A percentile compares a stretch with the other conserved stretches of the same genome.
Conservation (phyloP, 352 stramenopile species). For the Globisporangium acanthophoron region DNA sequence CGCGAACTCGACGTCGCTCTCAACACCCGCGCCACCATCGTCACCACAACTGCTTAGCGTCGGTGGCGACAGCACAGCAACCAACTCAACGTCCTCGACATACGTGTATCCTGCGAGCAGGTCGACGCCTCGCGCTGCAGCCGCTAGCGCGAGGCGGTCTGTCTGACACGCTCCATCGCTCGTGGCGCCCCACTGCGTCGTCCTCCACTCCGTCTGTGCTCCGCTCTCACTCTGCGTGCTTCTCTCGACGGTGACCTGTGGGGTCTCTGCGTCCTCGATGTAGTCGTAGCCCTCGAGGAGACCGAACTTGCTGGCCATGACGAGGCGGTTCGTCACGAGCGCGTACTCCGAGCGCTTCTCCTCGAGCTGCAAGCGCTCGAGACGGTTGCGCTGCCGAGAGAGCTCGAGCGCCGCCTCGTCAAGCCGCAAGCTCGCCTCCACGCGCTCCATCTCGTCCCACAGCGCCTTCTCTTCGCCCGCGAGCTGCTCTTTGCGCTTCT, state of each 20-base stretch:
- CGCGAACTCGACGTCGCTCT: background rate
- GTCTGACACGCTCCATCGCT: slow-evolving; percentile 12
- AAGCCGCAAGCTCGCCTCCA: slow-evolving; percentile 28
- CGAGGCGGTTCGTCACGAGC: background rate
- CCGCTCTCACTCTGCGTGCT: background rate
- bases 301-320: background rate
- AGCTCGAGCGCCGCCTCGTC: slow-evolving; percentile 40
- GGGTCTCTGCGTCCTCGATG: slow-evolving; percentile 16
- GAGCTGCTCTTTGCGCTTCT: slow-evolving; percentile 41
- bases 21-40: too few species aligned
- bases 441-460: slow-evolving; percentile 39
- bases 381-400: slow-evolving; percentile 35
- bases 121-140: slow-evolving; percentile 1
- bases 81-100: slow-evolving; percentile 13
- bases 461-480: slow-evolving; percentile 35
- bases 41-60: too few species aligned
- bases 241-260: background rate
- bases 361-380: slow-evolving; percentile 41
- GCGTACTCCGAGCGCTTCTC: slow-evolving; percentile 17
- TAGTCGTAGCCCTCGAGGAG: slow-evolving; percentile 29
- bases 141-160: background rate
- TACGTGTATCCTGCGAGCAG: slow-evolving; percentile 16
- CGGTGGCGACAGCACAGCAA: background rate
- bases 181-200: slow-evolving; percentile 3
- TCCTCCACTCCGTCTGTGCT: background rate